Percentiles rank a stretch among this genome's conserved stretches.
These are phyloP conservation scores for Glaciozyma antarctica DNA, from an alignment of 768 basidiomycete species.

Conservation along the genomic window DNA sequence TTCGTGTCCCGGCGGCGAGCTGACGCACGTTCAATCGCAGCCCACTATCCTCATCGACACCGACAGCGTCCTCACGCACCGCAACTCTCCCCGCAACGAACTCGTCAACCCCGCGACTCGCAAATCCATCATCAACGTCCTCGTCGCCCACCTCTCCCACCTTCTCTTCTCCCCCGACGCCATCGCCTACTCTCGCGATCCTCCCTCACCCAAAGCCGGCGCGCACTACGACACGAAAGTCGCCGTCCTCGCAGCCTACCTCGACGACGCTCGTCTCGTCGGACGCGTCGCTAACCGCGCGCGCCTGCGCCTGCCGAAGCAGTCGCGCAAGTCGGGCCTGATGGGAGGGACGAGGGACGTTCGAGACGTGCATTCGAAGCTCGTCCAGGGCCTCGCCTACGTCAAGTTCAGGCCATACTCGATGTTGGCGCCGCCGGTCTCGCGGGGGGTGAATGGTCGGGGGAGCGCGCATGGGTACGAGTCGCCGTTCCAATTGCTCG, in stretches of 20 bases:
- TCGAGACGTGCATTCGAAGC: conserved; percentile 13
- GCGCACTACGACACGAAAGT: conserved; percentile 31
- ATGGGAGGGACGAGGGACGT: conserved; percentile 10
- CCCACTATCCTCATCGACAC: conserved; percentile 34
- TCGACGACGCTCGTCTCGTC: conserved; percentile 31
- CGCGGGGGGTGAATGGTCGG: no score
- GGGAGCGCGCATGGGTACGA: neutral
- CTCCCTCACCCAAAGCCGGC: conserved; percentile 16
- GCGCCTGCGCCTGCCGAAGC: conserved; percentile 20
- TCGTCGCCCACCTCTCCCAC: conserved; percentile 29
- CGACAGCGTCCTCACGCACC: conserved; percentile 25
- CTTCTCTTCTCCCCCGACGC: conserved; percentile 26
- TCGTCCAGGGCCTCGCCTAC: conserved; percentile 16
- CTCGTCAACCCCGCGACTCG: neutral
- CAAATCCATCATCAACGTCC: conserved; percentile 15
- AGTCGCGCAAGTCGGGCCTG: conserved; percentile 19
- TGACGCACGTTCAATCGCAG: conserved; percentile 3
- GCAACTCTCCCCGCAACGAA: conserved; percentile 6
- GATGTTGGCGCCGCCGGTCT: neutral
- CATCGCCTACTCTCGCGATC: conserved; percentile 11
- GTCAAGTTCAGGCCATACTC: conserved; percentile 13
- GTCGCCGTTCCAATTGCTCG: neutral
- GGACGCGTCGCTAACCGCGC: conserved; percentile 31
- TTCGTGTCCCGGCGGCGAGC: neutral
- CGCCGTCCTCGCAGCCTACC: conserved; percentile 33